Conservation (phyloP, 768 basidiomycete species). For the Boletus reticuloceps region DNA sequence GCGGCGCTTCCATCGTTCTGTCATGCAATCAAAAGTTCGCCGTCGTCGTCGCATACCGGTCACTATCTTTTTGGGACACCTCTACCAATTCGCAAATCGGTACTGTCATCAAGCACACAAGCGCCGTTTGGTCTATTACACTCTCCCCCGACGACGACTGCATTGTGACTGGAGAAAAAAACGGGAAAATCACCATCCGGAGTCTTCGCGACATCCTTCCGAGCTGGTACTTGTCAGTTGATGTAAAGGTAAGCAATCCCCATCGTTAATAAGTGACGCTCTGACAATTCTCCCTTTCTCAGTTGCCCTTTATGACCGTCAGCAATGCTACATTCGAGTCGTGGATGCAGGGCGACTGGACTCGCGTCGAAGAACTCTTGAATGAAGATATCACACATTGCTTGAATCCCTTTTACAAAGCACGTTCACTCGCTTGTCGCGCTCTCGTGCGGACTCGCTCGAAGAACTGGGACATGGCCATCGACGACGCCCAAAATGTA, state of each 20-base stretch:
- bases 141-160: background rate
- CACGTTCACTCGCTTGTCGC: constrained; percentile 1
- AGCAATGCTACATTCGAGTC: background rate
- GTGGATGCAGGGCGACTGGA: background rate
- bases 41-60: background rate
- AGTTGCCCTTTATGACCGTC: constrained; percentile 1
- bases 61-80: constrained; percentile 1
- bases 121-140: background rate
- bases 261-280: too few relatives aligned
- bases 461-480: background rate
- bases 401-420: background rate
- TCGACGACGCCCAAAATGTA: constrained; percentile 8
- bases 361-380: background rate
- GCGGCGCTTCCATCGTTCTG: too few relatives aligned
- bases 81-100: background rate
- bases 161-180: background rate
- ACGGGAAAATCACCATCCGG: background rate
- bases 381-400: background rate
- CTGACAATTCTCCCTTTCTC: background rate
- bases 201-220: background rate
- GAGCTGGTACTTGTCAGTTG: background rate
- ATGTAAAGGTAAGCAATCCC: background rate
- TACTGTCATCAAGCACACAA: background rate
- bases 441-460: background rate
- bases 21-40: too few relatives aligned